These are phyloP conservation scores for Hygrophoropsis aurantiaca DNA, from an alignment of 768 basidiomycete species.

Conservation along the genomic window DNA sequence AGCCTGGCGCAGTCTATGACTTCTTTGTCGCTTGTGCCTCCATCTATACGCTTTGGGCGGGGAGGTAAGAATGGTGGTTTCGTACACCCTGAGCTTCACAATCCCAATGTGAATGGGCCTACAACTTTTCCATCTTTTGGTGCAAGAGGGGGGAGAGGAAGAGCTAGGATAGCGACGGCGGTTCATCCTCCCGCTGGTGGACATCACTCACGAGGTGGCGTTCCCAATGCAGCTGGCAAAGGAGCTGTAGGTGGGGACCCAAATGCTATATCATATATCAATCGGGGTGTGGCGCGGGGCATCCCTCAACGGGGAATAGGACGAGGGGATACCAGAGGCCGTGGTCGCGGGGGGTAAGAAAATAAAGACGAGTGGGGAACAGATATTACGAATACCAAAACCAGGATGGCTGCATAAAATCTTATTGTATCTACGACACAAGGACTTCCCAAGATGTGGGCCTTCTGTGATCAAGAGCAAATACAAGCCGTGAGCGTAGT, in stretches of 20 bases:
- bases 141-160: slow-evolving; percentile 28
- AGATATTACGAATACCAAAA: too few relatives aligned
- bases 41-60: slow-evolving; percentile 70
- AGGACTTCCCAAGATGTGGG: too few relatives aligned
- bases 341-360: slow-evolving; percentile 11
- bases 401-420: too few relatives aligned
- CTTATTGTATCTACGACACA: too few relatives aligned
- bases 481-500: too few relatives aligned
- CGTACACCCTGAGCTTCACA: slow-evolving; percentile 32
- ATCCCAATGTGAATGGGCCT: slow-evolving; percentile 26
- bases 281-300: slow-evolving; percentile 11
- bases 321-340: slow-evolving; percentile 14
- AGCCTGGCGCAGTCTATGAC: slow-evolving; percentile 47
- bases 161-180: slow-evolving; percentile 23
- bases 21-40: slow-evolving; percentile 61
- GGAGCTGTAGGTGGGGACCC: neutral
- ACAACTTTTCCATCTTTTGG: slow-evolving; percentile 22
- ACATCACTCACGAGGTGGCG: slow-evolving; percentile 7
- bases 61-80: slow-evolving; percentile 62
- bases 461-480: too few relatives aligned
- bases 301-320: slow-evolving; percentile 10
- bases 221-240: neutral
- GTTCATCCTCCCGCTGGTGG: slow-evolving; percentile 15
- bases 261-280: neutral
- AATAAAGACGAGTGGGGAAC: neutral